Base-by-base conservation (phyloP, 2,329 filamentous ascomycete species). In the Aspergillus texensis region DNA sequence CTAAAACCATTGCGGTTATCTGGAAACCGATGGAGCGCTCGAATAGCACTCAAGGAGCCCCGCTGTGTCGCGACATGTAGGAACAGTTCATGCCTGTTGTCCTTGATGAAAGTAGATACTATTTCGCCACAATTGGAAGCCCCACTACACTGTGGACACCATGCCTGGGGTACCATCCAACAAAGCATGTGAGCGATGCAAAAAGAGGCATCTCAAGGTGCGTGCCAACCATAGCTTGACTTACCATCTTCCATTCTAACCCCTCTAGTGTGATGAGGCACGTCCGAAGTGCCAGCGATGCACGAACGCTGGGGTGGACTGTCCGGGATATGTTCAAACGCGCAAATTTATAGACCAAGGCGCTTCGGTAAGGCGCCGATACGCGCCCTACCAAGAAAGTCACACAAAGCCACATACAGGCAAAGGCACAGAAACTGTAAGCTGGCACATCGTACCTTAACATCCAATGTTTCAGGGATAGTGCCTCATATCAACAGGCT, bases 261-360 rank as follows among this genome's bases (percentile, higher is more conserved):
- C 36, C 30, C 2, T 14, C 11, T 21, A 80, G 78, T 80, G 78
- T 64, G 78, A 80, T 67, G 78, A 80, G 62, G 71, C 72, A 48
- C 74, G 78, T 9, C 77, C 78, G 6, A 70, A 72, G 16, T 80
- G 78, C 60, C 74, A 76, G 60, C 74, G 77, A 24, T 80, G 78
- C 63, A 69, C 69, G 32, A 70, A 72, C 53, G 74, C 78, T 8
- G 77, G 77, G 14, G 73, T 77, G 28, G 72, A 79, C 58, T 80
- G 78, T 53, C 77, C 78, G 0, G 78, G 78, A n/a, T 80, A 79
- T 72, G 74, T 79, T 24, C 76, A 79, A 59, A 79, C 74, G 26
- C 77, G 78, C 61, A 80, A 80, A 50, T 80, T 80, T 61, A 78
- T 80, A 54, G 78, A 80, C 58, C 77, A 80, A 61, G 78, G 78